A percentile compares a stretch with the other conserved stretches of the same genome.
Conservation (phyloP, 805 yeast genomes). For the Candida ipomoeae region DNA sequence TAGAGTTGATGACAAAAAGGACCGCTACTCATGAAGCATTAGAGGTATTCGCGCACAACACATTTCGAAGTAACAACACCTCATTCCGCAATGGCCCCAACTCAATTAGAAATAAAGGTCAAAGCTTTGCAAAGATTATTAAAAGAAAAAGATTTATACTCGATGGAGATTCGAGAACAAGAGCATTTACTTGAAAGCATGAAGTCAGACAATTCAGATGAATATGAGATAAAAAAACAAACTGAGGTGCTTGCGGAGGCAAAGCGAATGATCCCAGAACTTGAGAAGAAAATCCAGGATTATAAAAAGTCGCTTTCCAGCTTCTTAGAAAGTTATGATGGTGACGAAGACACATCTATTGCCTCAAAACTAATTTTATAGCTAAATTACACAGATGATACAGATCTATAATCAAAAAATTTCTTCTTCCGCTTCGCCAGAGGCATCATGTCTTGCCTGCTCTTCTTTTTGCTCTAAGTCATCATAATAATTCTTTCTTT, state of each 20-base stretch:
- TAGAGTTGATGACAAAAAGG: not conserved
- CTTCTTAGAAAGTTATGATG: conserved; percentile 32
- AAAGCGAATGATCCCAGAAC: conserved; percentile 32
- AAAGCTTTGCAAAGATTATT: conserved; percentile 64
- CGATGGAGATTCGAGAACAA: conserved; percentile 56
- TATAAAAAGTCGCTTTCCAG: conserved; percentile 39
- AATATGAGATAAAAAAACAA: conserved; percentile 58
- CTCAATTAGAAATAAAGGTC: conserved; percentile 64
- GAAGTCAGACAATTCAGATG: conserved; percentile 48
- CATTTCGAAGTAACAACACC: not conserved
- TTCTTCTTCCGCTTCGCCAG: conserved; percentile 15
- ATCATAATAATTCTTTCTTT: conserved; percentile 74
- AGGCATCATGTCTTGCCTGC: conserved; percentile 11
- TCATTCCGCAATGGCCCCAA: conserved; percentile 52
- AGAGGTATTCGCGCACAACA: not conserved
- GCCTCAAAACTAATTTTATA: conserved; percentile 21
- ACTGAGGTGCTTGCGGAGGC: conserved; percentile 36
- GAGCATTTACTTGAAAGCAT: conserved; percentile 44
- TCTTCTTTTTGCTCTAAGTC: conserved; percentile 32
- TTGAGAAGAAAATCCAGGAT: conserved; percentile 16
- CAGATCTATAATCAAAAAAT: not conserved
- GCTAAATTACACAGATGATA: not conserved
- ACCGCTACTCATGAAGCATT: not conserved
- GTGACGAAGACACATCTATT: conserved; percentile 30
- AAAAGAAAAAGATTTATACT: conserved; percentile 62